A percentile compares a stretch with the other conserved stretches of the same genome.
Conservation (phyloP, 176 grass and related monocot species). For the Elaeis guineensis region DNA sequence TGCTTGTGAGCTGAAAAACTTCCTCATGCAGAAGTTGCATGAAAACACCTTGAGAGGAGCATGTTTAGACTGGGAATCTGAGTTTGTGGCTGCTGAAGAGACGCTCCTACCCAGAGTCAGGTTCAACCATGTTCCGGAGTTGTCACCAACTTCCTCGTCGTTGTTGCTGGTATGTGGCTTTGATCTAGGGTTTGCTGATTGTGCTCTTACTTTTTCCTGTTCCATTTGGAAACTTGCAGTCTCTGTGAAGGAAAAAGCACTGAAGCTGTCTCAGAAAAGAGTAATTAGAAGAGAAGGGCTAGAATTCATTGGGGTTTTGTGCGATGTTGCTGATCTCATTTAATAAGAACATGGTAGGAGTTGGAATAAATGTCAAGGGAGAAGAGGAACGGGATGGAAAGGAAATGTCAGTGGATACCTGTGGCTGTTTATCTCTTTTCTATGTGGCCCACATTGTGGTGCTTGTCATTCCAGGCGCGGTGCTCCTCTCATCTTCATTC, state of each 20-base stretch:
- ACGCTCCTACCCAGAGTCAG: slow-evolving; percentile 2
- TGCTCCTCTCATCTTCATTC: neutral
- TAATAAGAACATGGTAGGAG: slow-evolving; percentile 1
- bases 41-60: slow-evolving; percentile 8
- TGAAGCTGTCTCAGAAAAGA: neutral
- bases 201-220: neutral
- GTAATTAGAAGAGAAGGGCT: neutral
- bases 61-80: slow-evolving; percentile 2
- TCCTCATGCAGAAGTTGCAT: slow-evolving; percentile 24
- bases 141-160: neutral
- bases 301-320: neutral
- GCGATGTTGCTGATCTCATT: slow-evolving; percentile 6
- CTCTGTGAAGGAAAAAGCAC: neutral
- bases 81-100: neutral
- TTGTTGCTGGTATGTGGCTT: neutral
- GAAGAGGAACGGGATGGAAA: neutral
- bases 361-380: slow-evolving; percentile 6
- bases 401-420: slow-evolving; percentile 3
- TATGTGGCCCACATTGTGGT: neutral
- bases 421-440: neutral
- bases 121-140: slow-evolving; percentile 1
- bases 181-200: neutral
- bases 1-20: slow-evolving; percentile 21
- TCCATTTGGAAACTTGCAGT: neutral
- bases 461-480: neutral